A percentile compares a stretch with the other conserved stretches of the same genome.
Conservation (phyloP, 1,284 basidiomycete genomes). For the Ustilago trichophora region DNA sequence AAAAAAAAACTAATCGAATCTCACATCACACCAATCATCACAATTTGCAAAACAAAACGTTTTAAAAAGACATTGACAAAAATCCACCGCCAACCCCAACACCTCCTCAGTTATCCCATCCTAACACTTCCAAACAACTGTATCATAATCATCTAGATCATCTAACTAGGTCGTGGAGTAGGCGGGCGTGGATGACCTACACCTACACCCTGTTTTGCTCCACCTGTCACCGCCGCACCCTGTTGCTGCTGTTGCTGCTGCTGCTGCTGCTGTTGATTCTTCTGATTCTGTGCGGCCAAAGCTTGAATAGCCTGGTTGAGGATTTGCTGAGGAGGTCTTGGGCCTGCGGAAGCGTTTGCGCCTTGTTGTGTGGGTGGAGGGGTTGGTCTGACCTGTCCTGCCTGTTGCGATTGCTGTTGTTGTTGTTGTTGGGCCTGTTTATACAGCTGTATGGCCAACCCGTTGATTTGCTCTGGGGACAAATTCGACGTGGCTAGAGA, state of each 20-base stretch:
- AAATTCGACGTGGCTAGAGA: slow-evolving; percentile 51
- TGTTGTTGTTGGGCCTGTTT: slow-evolving; percentile 55
- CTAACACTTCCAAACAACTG: too few relatives aligned
- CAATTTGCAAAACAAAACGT: too few relatives aligned
- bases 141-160: too few relatives aligned
- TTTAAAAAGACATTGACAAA: too few relatives aligned
- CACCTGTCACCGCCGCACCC: neutral
- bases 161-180: neutral
- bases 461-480: slow-evolving; percentile 57
- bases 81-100: too few relatives aligned
- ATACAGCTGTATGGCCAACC: slow-evolving; percentile 56
- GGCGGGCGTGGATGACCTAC: too few relatives aligned
- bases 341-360: too few relatives aligned
- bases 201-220: neutral
- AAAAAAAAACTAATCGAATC: too few relatives aligned
- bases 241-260: neutral
- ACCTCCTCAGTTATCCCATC: too few relatives aligned
- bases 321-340: slow-evolving; percentile 30
- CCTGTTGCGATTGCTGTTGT: slow-evolving; percentile 34
- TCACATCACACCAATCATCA: too few relatives aligned
- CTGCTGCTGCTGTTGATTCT: slow-evolving; percentile 14
- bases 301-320: slow-evolving; percentile 45
- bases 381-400: too few relatives aligned
- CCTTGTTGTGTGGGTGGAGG: too few relatives aligned
- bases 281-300: slow-evolving; percentile 36